Base-by-base conservation (phyloP, 208 protist species). In the Crithidia mellificae region DNA sequence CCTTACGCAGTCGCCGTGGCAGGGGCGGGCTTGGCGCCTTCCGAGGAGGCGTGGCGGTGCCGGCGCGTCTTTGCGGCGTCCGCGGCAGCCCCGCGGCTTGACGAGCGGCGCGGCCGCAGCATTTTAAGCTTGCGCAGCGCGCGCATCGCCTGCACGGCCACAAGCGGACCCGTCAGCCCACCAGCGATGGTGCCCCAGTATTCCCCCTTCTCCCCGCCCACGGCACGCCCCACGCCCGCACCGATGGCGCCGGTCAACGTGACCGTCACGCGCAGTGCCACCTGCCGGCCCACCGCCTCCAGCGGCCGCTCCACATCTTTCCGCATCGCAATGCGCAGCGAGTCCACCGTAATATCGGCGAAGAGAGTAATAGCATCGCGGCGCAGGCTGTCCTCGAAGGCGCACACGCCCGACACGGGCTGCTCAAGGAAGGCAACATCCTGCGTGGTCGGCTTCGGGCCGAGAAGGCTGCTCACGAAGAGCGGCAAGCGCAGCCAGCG, bases 111-210 rank as follows among this genome's bases (percentile, higher is more conserved):
- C 24, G 70, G 51, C 1, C 68, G 69, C n/a, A 67, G 54, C 43
- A 64, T 1, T 24, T 47, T 72, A 6, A 72, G 2, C 51, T 78
- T 78, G 19, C 64, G 15, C 27, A 58, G 34, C 17, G 49, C 29
- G 3, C n/a, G 25, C 55, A 56, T 20, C 38, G 83, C 12, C 55
- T 72, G 73, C 47, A 69, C 66, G 2, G 68, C 63, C 17, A 72
- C 58, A 0, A 76, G 14, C 4, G 87, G 74, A 0, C 80, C 83
- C n/a, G 61, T 29, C 17, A 73, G 7, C 24, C 77, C 49, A 17
- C 84, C 89, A 1, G 67, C 64, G n/a, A 87, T 69, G 63, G 83
- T 78, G 19, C 89, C 89, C 81, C 84, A 94, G 71, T 91, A 94
- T 78, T 90, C 85, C 12, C 89, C 85, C 39, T 80, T 63, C 44